Evolutionary conservation across 306 rosid species (phyloP), one percentile per base, ranked within the genome.

Genomic region (Gynostemma pentaphyllum): DNA sequence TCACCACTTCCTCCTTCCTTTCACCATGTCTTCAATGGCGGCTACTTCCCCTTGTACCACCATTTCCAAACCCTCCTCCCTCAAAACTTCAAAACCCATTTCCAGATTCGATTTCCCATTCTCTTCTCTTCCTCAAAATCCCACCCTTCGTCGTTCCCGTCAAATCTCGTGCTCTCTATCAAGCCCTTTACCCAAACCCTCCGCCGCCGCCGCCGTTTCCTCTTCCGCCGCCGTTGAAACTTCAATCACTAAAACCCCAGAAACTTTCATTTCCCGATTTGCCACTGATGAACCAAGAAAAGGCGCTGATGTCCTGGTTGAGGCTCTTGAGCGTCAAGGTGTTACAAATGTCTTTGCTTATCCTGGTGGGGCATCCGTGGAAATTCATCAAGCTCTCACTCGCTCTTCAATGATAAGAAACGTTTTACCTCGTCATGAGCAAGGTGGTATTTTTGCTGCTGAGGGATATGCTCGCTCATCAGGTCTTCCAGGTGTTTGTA

Each of bases 331-430:
- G 54, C 86, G 94, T 5, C 71, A 84, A 46, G 96, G 94, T 2
- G 95, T 92, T 7, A 81, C 75, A 15, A 28, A 68, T 15, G 98
- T 92, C 3, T 88, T 92, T 70, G 95, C 98, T 22, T 88, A 92
- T 75, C 98, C 95, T 4, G 98, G 95, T 12, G 96, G 98, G 56
- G 95, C 98, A 5, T 88, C 98, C 5, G 3, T 92, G 95, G 96
- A 92, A 78, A 92, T 92, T 75, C 96, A 92, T 81, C 96, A 92
- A 60, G 95, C 98, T 0, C 90, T 92, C 27, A 92, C 95, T 6
- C 94, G 96, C 75, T 84, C 98, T 37, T 0, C 18, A 13, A 4
- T 18, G 45, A 88, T 92, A 63, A 83, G 85, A 4, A 92, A 84
- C 70, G 71, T 84, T 29, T 96, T 92, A 12, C 98, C 95, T 0